Conservation (phyloP, 2,329 filamentous ascomycete genomes). For the Coniochaeta sp. region DNA sequence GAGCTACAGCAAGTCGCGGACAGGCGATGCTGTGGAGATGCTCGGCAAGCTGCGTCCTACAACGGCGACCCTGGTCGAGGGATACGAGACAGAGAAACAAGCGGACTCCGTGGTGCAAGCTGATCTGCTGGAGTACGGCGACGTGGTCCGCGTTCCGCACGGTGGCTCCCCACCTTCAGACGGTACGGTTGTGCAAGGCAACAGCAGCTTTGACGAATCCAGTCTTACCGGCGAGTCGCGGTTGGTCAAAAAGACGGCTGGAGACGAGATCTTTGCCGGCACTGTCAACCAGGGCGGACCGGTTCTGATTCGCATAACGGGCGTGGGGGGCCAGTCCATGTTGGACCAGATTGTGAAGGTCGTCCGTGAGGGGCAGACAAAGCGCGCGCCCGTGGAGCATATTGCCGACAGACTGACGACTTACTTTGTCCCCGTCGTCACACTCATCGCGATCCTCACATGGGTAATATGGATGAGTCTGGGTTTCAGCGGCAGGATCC, state of each 20-base stretch:
- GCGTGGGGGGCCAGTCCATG: constrained; percentile 63
- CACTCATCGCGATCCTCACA: constrained; percentile 60
- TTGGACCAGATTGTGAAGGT: constrained; percentile 72
- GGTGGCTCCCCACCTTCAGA: constrained; percentile 83
- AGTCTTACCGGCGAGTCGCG: constrained; percentile 78
- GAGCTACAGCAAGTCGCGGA: constrained; percentile 85
- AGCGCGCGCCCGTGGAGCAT: constrained; percentile 67
- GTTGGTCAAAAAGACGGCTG: constrained; percentile 54
- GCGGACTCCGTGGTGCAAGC: constrained; percentile 39
- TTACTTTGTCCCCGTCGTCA: constrained; percentile 71
- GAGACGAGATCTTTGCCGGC: constrained; percentile 63
- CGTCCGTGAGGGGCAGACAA: constrained; percentile 71
- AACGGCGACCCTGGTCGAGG: constrained; percentile 63
- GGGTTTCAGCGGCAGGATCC: constrained; percentile 51
- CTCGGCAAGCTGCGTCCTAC: constrained; percentile 71
- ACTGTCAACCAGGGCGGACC: constrained; percentile 66
- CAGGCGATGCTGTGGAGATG: constrained; percentile 77
- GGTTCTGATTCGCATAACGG: constrained; percentile 56
- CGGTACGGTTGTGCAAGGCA: constrained; percentile 56
- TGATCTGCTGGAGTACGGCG: constrained; percentile 69
- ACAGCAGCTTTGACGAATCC: constrained; percentile 76
- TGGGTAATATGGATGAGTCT: constrained; percentile 67
- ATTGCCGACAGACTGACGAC: constrained; percentile 66
- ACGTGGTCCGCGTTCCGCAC: constrained; percentile 67
- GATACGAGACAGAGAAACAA: constrained; percentile 27